Conservation (phyloP, 2,329 filamentous ascomycete species). For the Aquanectria penicillioides region DNA sequence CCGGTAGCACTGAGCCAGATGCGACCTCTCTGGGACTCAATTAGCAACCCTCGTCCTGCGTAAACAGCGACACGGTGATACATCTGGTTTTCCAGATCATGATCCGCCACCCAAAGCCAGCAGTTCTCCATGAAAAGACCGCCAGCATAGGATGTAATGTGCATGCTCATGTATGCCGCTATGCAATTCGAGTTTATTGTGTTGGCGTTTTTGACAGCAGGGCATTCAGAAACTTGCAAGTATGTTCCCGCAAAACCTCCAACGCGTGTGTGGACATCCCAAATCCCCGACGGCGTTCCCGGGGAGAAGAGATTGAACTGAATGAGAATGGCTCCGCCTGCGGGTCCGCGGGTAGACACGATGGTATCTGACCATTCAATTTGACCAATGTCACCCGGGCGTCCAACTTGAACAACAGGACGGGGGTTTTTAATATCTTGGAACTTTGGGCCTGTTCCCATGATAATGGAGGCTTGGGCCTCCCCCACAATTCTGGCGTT, state of each 20-base stretch:
- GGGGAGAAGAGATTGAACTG: slow-evolving; percentile 74
- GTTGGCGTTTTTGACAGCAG: slow-evolving; percentile 56
- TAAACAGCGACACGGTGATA: slow-evolving; percentile 63
- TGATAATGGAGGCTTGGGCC: slow-evolving; percentile 60
- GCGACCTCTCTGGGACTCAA: slow-evolving; percentile 49
- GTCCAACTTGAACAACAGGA: slow-evolving; percentile 74
- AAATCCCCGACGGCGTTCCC: slow-evolving; percentile 63
- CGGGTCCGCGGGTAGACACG: slow-evolving; percentile 72
- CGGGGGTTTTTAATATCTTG: slow-evolving; percentile 66
- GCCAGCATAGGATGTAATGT: slow-evolving; percentile 51
- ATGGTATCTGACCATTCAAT: slow-evolving; percentile 80
- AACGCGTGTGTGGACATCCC: slow-evolving; percentile 82
- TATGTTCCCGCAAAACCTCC: slow-evolving; percentile 77
- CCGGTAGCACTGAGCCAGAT: slow-evolving; percentile 73
- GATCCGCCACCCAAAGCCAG: slow-evolving; percentile 61
- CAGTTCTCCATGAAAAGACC: slow-evolving; percentile 56
- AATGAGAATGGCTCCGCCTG: slow-evolving; percentile 75
- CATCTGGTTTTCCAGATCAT: slow-evolving; percentile 62
- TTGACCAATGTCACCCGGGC: slow-evolving; percentile 68
- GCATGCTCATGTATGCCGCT: slow-evolving; percentile 55
- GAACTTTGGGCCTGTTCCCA: slow-evolving; percentile 67
- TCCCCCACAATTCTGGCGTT: slow-evolving; percentile 69
- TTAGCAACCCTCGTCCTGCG: slow-evolving; percentile 60
- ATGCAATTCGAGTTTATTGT: slow-evolving; percentile 48
- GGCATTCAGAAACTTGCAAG: slow-evolving; percentile 73